Evolutionary conservation across 2,329 filamentous ascomycete species (phyloP), one percentile per base, ranked within the genome.

Genomic region (Epichloe typhina): DNA sequence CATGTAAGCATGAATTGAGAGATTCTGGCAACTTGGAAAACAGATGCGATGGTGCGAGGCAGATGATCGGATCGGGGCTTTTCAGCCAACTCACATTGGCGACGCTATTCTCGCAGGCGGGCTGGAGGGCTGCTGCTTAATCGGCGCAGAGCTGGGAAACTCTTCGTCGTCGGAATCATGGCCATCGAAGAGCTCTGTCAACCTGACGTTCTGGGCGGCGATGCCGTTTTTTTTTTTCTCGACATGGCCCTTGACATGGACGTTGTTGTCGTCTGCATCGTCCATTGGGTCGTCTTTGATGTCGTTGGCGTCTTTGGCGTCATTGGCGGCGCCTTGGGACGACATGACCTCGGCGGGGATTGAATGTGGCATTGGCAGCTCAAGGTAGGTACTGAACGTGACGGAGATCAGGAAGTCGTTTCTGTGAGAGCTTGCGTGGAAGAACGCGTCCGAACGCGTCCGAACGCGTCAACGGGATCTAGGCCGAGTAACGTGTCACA

Each of bases 91-190:
- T 61, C 61, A 76, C 73, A 66, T 61, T 46, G 70, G 69, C 26
- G 72, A 72, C 39, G 65, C 65, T n/a, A 71, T 65, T 3, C 63
- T 62, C 33, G 63, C 63, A 4, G 68, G 71, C 37, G 71, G 73
- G 57, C 69, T 76, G 15, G 64, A 66, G 11, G 60, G 52, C 26
- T 47, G 59, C 56, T 54, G 57, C 57, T 72, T 69, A 31, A 64
- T 59, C 21, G 70, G 60, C 7, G 69, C 67, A 49, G 74, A 75
- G 56, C 71, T 77, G 6, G 76, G 73, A 47, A 82, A 81, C 54
- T 83, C 80, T 0, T 80, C 77, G 55, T 80, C 77, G 55, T 83
- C 79, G 2, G 76, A 80, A 43, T 80, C 77, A 17, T 70, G 69
- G 55, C 80, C 77, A 36, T 68, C 72, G 50, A 83, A 83, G 11